A percentile compares a stretch with the other conserved stretches of the same genome.
phyloP scores from a whole-genome alignment of 2,329 filamentous ascomycete species.

The Thielaviopsis euricoi region DNA sequence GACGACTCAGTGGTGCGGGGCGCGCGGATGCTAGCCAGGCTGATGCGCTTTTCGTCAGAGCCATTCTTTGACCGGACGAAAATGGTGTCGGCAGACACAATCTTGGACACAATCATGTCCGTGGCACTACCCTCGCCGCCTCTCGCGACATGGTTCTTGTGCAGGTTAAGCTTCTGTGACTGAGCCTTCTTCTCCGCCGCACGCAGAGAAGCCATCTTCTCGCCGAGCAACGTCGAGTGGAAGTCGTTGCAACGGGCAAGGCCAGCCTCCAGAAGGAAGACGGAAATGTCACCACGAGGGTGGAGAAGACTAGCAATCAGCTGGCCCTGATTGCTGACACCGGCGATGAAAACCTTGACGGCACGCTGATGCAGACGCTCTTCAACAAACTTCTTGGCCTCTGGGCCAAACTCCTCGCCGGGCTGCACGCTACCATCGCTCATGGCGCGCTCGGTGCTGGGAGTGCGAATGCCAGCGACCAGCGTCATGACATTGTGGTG shows the following conservation, averaged over 20 bases:
- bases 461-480: constrained; percentile 74
- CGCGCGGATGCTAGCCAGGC: constrained; percentile 80
- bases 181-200: constrained; percentile 78
- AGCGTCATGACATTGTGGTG: constrained; percentile 82
- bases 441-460: constrained; percentile 73
- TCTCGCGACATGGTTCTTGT: constrained; percentile 56
- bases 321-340: constrained; percentile 76
- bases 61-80: constrained; percentile 74
- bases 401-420: constrained; percentile 78
- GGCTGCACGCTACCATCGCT: constrained; percentile 65
- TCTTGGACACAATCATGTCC: constrained; percentile 70
- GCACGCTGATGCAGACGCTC: constrained; percentile 69
- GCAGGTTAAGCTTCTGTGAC: constrained; percentile 58
- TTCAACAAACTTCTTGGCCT: constrained; percentile 80
- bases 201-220: constrained; percentile 72
- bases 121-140: constrained; percentile 30
- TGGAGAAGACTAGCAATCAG: constrained; percentile 80
- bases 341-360: constrained; percentile 68
- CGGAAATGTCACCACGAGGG: constrained; percentile 81
- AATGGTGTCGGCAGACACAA: constrained; percentile 79
- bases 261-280: constrained; percentile 76
- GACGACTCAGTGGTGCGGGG: constrained; percentile 78
- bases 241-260: constrained; percentile 88
- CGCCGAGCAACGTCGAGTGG: constrained; percentile 81
- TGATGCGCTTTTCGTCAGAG: constrained; percentile 68